Conservation (phyloP, 352 stramenopile species). For the Discostella stelligera region DNA sequence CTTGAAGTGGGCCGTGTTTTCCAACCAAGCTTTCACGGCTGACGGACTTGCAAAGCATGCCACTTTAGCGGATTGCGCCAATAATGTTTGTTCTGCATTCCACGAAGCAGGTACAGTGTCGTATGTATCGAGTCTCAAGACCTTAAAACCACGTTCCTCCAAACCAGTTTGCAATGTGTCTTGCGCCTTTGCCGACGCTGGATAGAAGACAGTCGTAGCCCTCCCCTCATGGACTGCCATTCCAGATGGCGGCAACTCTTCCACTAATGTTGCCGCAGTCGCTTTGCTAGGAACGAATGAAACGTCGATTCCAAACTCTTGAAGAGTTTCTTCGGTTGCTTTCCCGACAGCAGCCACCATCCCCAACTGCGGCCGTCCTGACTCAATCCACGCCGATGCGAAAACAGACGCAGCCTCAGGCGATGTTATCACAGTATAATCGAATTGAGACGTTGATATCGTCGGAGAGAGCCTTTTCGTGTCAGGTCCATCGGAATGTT, state of each 20-base stretch:
- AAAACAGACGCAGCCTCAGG: slow-evolving; percentile 78
- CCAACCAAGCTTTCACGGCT: slow-evolving; percentile 73
- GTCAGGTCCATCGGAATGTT: slow-evolving; percentile 74
- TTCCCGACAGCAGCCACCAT: slow-evolving; percentile 74
- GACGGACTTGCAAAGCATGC: slow-evolving; percentile 79
- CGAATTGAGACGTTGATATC: slow-evolving; percentile 56
- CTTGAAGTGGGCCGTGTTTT: slow-evolving; percentile 63
- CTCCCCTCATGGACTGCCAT: slow-evolving; percentile 25
- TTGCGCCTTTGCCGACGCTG: slow-evolving; percentile 71
- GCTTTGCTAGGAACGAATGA: slow-evolving; percentile 80
- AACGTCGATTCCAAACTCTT: slow-evolving; percentile 59
- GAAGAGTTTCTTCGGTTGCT: slow-evolving; percentile 69
- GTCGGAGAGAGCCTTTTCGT: slow-evolving; percentile 47
- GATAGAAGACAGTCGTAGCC: slow-evolving; percentile 71
- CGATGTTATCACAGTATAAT: slow-evolving; percentile 82
- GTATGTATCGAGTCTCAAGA: slow-evolving; percentile 81
- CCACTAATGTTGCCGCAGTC: slow-evolving; percentile 66
- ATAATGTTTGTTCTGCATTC: slow-evolving; percentile 54
- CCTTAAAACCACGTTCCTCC: slow-evolving; percentile 60
- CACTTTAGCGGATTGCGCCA: slow-evolving; percentile 54
- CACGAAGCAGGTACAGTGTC: slow-evolving; percentile 79
- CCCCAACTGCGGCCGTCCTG: slow-evolving; percentile 39
- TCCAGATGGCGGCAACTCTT: slow-evolving; percentile 61
- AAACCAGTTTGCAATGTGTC: slow-evolving; percentile 74
- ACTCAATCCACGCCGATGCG: slow-evolving; percentile 55